A percentile compares a stretch with the other conserved stretches of the same genome.
phyloP scores from a whole-genome alignment of 768 basidiomycete species.

The Kwoniella sp. region DNA sequence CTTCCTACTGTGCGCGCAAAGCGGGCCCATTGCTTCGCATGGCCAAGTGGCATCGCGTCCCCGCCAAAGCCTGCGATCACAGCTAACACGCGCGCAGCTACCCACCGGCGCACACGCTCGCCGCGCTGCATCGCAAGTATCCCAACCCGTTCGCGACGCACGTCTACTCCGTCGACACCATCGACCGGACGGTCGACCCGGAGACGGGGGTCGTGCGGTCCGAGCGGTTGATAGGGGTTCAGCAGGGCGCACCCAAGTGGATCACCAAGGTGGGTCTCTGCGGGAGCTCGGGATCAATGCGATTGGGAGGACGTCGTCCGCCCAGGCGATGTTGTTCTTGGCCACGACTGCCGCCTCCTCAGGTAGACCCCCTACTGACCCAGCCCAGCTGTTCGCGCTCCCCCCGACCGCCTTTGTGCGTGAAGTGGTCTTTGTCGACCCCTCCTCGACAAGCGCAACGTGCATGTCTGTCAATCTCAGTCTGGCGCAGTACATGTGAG shows the following conservation, averaged over 20 bases:
- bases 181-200: slow-evolving; percentile 75
- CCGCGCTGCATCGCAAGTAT: slow-evolving; percentile 93
- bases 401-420: slow-evolving; percentile 76
- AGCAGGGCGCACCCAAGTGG: slow-evolving; percentile 87
- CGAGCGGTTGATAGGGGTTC: slow-evolving; percentile 83
- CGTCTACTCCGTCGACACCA: slow-evolving; percentile 54
- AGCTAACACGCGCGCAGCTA: slow-evolving; percentile 56
- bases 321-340: background rate
- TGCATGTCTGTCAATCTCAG: slow-evolving; percentile 91
- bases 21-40: too few species aligned
- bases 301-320: too few species aligned
- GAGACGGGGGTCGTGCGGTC: slow-evolving; percentile 81
- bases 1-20: too few species aligned
- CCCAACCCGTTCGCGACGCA: slow-evolving; percentile 63
- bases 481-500: slow-evolving; percentile 88
- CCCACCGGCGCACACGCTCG: slow-evolving; percentile 83
- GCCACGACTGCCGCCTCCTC: background rate
- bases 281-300: too few species aligned
- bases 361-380: background rate
- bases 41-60: too few species aligned
- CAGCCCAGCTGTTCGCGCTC: slow-evolving; percentile 30
- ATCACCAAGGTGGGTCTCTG: slow-evolving; percentile 71
- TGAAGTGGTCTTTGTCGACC: slow-evolving; percentile 90
- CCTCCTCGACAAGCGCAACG: slow-evolving; percentile 69
- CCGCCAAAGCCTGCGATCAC: too few species aligned